A percentile compares a stretch with the other conserved stretches of the same genome.
These are phyloP conservation scores for Pelargonium fulgidum DNA, from an alignment of 441 rosid genomes.

Conservation along the genomic window DNA sequence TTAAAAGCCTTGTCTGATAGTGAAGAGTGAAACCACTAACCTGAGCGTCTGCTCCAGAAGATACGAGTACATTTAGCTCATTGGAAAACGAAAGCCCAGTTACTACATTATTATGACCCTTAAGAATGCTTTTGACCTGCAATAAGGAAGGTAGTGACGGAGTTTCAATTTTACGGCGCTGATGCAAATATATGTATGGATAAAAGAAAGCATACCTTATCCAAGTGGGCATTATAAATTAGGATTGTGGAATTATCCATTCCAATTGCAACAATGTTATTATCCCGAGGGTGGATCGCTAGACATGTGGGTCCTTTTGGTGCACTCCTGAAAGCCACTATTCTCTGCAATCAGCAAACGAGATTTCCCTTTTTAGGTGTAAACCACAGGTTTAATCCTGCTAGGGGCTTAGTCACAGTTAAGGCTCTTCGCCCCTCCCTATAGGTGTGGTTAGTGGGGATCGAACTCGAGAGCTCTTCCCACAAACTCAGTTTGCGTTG, in stretches of 20 bases:
- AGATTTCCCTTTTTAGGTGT: conserved; percentile 4
- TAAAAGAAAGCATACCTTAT: conserved; percentile 43
- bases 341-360: conserved; percentile 44
- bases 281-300: conserved; percentile 84
- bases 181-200: no score
- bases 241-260: conserved; percentile 80
- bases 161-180: background rate
- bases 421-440: no score
- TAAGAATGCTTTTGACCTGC: conserved; percentile 90
- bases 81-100: conserved; percentile 91
- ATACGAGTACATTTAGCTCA: conserved; percentile 64
- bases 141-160: background rate
- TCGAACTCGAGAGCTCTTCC: no score
- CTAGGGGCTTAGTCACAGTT: no score
- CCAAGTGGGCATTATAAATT: conserved; percentile 73
- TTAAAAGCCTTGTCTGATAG: background rate
- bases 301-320: conserved; percentile 80
- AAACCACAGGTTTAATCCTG: no score
- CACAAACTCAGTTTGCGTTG: no score
- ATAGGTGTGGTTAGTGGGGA: no score
- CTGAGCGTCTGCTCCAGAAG: conserved; percentile 97
- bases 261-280: conserved; percentile 72
- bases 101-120: conserved; percentile 86
- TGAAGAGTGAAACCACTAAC: conserved; percentile 24
- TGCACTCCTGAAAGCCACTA: conserved; percentile 63